Conservation (phyloP, 2,329 filamentous ascomycete genomes). For the Aureobasidium sp. region DNA sequence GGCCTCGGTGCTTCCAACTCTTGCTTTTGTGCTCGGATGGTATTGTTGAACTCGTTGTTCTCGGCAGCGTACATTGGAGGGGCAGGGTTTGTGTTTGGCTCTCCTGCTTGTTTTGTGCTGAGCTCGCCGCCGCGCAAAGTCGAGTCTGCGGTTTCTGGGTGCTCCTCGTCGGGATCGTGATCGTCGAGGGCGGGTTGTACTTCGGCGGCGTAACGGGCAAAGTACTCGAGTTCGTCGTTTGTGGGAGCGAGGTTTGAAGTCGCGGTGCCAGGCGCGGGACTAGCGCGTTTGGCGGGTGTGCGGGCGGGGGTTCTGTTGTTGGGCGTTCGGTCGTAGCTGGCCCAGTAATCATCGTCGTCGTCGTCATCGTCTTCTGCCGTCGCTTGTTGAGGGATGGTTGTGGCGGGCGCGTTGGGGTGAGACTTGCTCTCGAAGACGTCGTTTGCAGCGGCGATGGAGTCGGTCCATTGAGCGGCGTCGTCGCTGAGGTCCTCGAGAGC, state of each 20-base stretch:
- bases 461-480: slow-evolving; percentile 53
- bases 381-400: not conserved
- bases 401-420: slow-evolving; percentile 10
- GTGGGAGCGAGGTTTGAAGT: not conserved
- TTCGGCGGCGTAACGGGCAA: slow-evolving; percentile 62
- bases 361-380: slow-evolving; percentile 33
- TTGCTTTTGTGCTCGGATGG: slow-evolving; percentile 27
- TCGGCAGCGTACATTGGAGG: slow-evolving; percentile 1
- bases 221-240: slow-evolving; percentile 62
- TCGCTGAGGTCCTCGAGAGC: slow-evolving; percentile 43
- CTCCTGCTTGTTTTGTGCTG: not conserved
- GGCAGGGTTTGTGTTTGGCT: slow-evolving; percentile 12
- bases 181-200: slow-evolving; percentile 77
- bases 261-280: slow-evolving; percentile 50
- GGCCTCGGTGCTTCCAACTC: slow-evolving; percentile 47
- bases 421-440: slow-evolving; percentile 38
- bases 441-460: slow-evolving; percentile 50
- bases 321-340: slow-evolving; percentile 66
- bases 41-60: not conserved
- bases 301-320: slow-evolving; percentile 51
- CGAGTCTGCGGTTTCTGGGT: slow-evolving; percentile 37
- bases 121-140: slow-evolving; percentile 50
- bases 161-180: slow-evolving; percentile 70
- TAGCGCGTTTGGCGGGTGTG: slow-evolving; percentile 44
- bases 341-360: slow-evolving; percentile 75